phyloP scores from a whole-genome alignment of 2,329 filamentous ascomycete genomes.

The Rhynchosporium agropyri region DNA sequence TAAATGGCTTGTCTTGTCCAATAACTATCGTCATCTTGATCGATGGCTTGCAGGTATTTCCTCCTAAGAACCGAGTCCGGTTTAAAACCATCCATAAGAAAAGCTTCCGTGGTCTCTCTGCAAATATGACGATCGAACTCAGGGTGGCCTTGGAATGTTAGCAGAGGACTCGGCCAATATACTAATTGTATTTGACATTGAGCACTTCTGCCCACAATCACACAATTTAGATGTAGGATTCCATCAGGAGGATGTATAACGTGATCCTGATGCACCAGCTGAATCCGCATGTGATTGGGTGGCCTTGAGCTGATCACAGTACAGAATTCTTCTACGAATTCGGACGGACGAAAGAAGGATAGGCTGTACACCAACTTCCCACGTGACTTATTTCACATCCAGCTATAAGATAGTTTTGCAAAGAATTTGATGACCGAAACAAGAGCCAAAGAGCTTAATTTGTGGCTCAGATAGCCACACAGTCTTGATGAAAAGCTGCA shows the following conservation, averaged over 20 bases:
- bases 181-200: not conserved
- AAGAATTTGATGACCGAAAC: constrained; percentile 8
- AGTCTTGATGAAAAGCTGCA: constrained; percentile 7
- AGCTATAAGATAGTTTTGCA: not conserved
- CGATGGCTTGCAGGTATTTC: not conserved
- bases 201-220: not conserved
- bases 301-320: not conserved
- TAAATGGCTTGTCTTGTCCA: constrained; percentile 10
- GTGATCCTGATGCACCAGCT: constrained; percentile 10
- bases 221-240: not conserved
- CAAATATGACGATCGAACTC: constrained; percentile 1
- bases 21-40: constrained; percentile 8
- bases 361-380: constrained; percentile 7
- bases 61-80: not conserved
- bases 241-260: not conserved
- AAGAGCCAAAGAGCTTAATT: constrained; percentile 5
- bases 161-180: not conserved
- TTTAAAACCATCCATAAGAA: not conserved
- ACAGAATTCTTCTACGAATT: constrained; percentile 3
- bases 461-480: not conserved
- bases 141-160: constrained; percentile 6
- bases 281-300: constrained; percentile 4
- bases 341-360: not conserved
- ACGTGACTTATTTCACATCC: constrained; percentile 1
- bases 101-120: constrained; percentile 1